Evolutionary conservation across 768 basidiomycete genomes (phyloP).

Genomic region (Trametes meyenii): DNA sequence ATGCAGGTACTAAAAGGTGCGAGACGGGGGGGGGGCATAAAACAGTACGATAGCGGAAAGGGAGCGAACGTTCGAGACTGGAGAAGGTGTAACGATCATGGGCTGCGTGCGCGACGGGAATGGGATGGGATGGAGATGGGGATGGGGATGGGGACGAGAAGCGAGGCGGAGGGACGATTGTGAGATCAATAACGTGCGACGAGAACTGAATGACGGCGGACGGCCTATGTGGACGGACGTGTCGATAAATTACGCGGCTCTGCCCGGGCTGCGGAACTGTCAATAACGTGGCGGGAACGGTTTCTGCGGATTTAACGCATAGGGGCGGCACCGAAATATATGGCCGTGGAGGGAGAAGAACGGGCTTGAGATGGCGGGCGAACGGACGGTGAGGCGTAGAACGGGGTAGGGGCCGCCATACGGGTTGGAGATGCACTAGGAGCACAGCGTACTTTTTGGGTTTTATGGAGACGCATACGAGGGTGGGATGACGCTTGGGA

Average conservation of each 20-base stretch:
- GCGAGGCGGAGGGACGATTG: not conserved
- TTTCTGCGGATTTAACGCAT: not conserved
- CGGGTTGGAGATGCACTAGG: not conserved
- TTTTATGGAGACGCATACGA: not conserved
- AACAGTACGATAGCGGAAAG: conserved; percentile 4
- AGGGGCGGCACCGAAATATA: conserved; percentile 18
- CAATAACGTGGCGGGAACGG: not conserved
- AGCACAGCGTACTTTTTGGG: conserved; percentile 5
- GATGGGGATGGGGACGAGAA: not conserved
- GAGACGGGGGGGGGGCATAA: conserved; percentile 1
- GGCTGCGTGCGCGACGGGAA: not conserved
- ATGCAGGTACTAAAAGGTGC: not conserved
- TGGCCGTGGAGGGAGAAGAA: conserved; percentile 3
- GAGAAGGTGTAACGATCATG: not conserved
- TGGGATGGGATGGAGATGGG: not conserved
- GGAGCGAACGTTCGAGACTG: conserved; percentile 7
- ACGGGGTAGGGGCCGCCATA: not conserved
- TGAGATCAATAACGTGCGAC: not conserved
- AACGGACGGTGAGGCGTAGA: not conserved
- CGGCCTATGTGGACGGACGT: conserved; percentile 17
- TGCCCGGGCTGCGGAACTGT: conserved; percentile 3
- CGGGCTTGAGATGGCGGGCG: not conserved
- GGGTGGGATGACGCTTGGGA: not conserved
- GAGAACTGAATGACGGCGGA: conserved; percentile 19
- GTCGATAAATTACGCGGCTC: conserved; percentile 23